A percentile compares a stretch with the other conserved stretches of the same genome.
Evolutionary conservation across 1,284 basidiomycete species (phyloP).

Genomic region (Amylostereum chailletii): DNA sequence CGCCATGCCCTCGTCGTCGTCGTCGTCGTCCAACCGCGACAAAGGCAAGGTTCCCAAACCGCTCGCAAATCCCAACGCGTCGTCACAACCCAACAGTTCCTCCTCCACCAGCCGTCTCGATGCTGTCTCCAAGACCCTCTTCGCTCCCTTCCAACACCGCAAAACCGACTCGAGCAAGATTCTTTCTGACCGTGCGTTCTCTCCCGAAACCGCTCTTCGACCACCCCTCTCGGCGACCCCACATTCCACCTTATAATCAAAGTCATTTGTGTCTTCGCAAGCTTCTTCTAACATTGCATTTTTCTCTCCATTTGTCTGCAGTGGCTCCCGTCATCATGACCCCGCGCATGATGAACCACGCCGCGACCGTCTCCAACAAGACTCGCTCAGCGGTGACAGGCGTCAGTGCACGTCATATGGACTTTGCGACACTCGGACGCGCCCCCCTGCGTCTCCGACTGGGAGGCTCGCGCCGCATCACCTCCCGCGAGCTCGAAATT

Average conservation of each 20-base stretch:
- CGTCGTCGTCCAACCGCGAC: too few relatives aligned
- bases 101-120: conserved; percentile 36
- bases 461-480: conserved; percentile 49
- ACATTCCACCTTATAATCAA: conserved; percentile 3
- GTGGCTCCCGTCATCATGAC: conserved; percentile 91
- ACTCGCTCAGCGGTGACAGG: conserved; percentile 33
- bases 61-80: too few relatives aligned
- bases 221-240: not conserved
- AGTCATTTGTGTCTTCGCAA: not conserved
- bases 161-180: conserved; percentile 63
- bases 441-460: conserved; percentile 63
- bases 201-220: not conserved
- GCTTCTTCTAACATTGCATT: not conserved
- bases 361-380: conserved; percentile 51
- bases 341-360: conserved; percentile 65
- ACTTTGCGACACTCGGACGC: conserved; percentile 67
- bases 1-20: conserved; percentile 1
- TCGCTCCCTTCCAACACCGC: conserved; percentile 58
- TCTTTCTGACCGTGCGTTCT: conserved; percentile 57
- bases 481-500: conserved; percentile 77
- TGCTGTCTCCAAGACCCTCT: conserved; percentile 54
- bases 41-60: too few relatives aligned
- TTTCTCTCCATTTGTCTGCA: conserved; percentile 23
- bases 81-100: conserved; percentile 4
- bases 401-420: conserved; percentile 35